Percentiles rank a stretch among this genome's conserved stretches.
phyloP scores from a whole-genome alignment of 2,329 filamentous ascomycete genomes.

The Calonectria hongkongensis region DNA sequence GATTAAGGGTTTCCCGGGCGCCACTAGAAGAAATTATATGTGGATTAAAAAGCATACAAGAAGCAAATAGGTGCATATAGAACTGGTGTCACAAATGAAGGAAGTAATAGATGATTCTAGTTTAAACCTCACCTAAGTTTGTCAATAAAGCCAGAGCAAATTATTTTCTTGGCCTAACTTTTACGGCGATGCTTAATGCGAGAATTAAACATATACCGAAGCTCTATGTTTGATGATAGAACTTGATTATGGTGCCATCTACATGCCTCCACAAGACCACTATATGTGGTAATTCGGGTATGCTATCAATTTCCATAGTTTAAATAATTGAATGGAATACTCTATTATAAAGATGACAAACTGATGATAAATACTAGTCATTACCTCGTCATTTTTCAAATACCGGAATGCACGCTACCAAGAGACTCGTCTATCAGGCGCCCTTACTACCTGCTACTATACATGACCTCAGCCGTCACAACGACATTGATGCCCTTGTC shows the following conservation, averaged over 20 bases:
- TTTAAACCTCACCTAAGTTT: too few species aligned
- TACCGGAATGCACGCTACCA: constrained; percentile 11
- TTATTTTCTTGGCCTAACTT: too few species aligned
- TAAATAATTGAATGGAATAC: not conserved
- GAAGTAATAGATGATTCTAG: too few species aligned
- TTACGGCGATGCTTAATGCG: too few species aligned
- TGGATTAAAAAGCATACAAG: not conserved
- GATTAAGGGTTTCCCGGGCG: not conserved
- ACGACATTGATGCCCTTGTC: constrained; percentile 18
- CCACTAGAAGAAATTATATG: too few species aligned
- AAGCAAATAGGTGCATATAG: too few species aligned
- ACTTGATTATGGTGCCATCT: too few species aligned
- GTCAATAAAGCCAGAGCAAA: too few species aligned
- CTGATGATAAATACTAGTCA: not conserved
- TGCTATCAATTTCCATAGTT: too few species aligned
- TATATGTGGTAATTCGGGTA: not conserved
- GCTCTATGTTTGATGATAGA: too few species aligned
- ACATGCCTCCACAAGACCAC: too few species aligned
- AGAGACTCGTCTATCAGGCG: not conserved
- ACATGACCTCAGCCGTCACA: constrained; percentile 18
- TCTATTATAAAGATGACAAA: not conserved
- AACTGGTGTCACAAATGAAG: not conserved
- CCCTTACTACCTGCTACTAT: not conserved
- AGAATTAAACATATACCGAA: too few species aligned
- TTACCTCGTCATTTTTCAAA: constrained; percentile 15